phyloP scores from a whole-genome alignment of 805 yeast genomes.

The Kregervanrija delftensis region DNA sequence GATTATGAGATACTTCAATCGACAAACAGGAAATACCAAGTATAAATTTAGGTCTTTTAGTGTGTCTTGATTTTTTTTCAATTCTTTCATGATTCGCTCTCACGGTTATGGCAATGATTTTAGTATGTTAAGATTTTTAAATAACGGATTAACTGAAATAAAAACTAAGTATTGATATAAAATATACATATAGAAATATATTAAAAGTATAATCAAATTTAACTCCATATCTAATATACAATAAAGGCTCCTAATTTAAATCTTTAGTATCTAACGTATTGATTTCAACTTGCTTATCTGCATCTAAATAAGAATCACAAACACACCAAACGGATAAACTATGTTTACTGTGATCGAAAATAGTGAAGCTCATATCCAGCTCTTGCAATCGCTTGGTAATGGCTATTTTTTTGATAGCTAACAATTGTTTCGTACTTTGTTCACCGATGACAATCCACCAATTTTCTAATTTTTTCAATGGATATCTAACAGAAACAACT shows the following conservation, averaged over 20 bases:
- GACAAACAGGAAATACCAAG: too few species aligned
- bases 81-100: too few species aligned
- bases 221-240: background rate
- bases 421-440: slow-evolving; percentile 47
- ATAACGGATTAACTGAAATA: background rate
- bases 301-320: slow-evolving; percentile 89
- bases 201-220: background rate
- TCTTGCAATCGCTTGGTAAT: slow-evolving; percentile 46
- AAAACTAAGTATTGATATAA: background rate
- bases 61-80: too few species aligned
- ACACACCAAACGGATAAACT: slow-evolving; percentile 72
- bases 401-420: slow-evolving; percentile 63
- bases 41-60: too few species aligned
- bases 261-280: slow-evolving; percentile 28
- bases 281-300: slow-evolving; percentile 72
- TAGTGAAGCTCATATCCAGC: slow-evolving; percentile 45
- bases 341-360: slow-evolving; percentile 58
- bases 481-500: slow-evolving; percentile 55
- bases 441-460: slow-evolving; percentile 93
- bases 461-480: slow-evolving; percentile 52
- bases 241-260: background rate
- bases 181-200: background rate
- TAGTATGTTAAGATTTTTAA: too few species aligned
- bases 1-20: too few species aligned
- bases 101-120: too few species aligned